Base-by-base conservation (phyloP, 768 basidiomycete species). In the Leccinum sublutescens region DNA sequence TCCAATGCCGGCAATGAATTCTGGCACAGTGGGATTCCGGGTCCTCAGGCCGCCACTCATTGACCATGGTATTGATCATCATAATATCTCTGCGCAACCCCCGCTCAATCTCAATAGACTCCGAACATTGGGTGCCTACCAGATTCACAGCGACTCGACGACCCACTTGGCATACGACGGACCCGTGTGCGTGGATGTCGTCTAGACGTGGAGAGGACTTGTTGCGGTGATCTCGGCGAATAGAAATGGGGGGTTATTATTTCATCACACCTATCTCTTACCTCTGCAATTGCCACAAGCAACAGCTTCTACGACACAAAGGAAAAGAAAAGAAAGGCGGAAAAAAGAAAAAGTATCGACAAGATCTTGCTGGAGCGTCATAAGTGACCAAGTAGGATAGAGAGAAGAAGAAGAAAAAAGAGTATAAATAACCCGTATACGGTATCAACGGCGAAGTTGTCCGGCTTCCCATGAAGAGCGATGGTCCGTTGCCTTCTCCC, bases 21-120 rank as follows among this genome's bases (percentile, higher is more conserved):
- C 27, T 27, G 97, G 0, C 29, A 43, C 49, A 31, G 29, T 31
- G 29, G 29, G 29, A 27, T 27, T 27, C 27, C 27, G 27, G 27
- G 27, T 27, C 27, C 27, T 27, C 27, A 27, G 27, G 27, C 27
- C 27, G 27, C 27, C 27, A 27, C 27, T 27, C 27, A 29, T 29
- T 29, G 27, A 29, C 27, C 8, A 29, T 29, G 27, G 8, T 8
- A 29, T 29, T 29, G 27, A 29, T 29, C 27, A 29, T 8, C 29
- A 29, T 29, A 29, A 29, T 29, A 2, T 29, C 29, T 29, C 29
- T 29, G 29, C 29, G 29, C 29, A 29, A 29, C 29, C 29, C 29
- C 2, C 29, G 29, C 29, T 29, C 29, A 29, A 29, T 29, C 1
- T 29, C 29, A 29, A 29, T 29, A 29, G 29, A 29, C 29, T 29